Evolutionary conservation across 768 basidiomycete genomes (phyloP), one percentile per base, ranked within the genome.

Genomic region (Phanerochaete sordida): DNA sequence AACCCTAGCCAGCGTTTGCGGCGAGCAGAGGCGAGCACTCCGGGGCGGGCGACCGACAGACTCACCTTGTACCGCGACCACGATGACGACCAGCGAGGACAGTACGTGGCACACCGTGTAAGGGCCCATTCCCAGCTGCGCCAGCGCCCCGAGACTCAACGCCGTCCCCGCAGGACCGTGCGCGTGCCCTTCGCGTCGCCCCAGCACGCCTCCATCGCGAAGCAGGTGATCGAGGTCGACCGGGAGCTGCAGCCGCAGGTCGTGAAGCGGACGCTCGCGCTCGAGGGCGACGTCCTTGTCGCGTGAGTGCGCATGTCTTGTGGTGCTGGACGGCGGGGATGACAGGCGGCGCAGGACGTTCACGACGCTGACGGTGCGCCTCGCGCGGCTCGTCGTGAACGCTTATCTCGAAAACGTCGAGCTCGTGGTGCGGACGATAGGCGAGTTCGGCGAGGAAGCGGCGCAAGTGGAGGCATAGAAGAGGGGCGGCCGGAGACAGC

Each of bases 381-480:
- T 96, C n/a, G 87, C 92, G 2, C 84, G 95, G 58, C 78, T 97
- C 50, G 84, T 88, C 0, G 79, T 90, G 51, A 97, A 97, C 66
- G 87, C 86, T 15, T 95, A 91, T 74, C 79, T 97, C 49, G 94
- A 96, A 69, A 95, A 94, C 66, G 81, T 94, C 31, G 92, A 95
- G 69, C 79, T 97, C 35, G 84, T 95, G 50, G 81, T 88, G 13
- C 85, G 91, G 43, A 95, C 93, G 21, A 78, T 97, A 62, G 83
- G 84, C 49, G 85, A 87, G 62, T 96, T 95, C 71, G 87, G 86
- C 12, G 84, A 87, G 57, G 84, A 87, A 58, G 86, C 88, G 19
- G 81, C 67, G 58, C 67, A 64, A 23, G 63, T 33, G 6, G 56
- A 62, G 50, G 45, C 62, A 46, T 52, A 62, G 59, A 63, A 61